These are phyloP conservation scores for Bacidia gigantensis DNA, from an alignment of 495 filamentous ascomycete genomes.

Conservation along the genomic window DNA sequence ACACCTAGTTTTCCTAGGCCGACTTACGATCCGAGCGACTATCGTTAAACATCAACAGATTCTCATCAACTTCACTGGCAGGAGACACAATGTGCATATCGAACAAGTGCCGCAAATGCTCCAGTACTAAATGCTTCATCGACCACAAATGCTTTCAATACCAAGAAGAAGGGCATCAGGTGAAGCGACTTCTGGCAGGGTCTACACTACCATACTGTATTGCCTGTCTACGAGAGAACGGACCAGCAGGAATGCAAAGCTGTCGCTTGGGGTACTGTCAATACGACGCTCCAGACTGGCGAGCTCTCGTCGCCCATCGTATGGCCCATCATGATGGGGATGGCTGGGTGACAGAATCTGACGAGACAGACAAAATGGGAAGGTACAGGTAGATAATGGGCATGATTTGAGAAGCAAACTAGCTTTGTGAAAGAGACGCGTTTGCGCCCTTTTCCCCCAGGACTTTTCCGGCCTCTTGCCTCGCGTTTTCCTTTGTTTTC, in stretches of 20 bases:
- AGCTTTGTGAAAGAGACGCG: too few relatives aligned
- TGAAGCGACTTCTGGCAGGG: not conserved
- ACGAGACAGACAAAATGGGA: not conserved
- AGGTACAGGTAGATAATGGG: too few relatives aligned
- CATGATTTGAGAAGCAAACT: too few relatives aligned
- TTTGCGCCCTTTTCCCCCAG: too few relatives aligned
- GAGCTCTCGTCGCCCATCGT: not conserved
- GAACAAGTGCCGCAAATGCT: not conserved
- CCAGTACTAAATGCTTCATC: too few relatives aligned
- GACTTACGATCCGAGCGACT: too few relatives aligned
- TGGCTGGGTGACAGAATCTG: not conserved
- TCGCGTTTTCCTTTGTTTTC: too few relatives aligned
- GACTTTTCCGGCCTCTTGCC: too few relatives aligned
- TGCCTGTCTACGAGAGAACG: not conserved
- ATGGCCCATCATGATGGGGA: not conserved
- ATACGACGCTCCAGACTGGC: not conserved
- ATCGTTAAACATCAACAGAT: too few relatives aligned
- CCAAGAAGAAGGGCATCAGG: not conserved
- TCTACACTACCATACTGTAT: not conserved
- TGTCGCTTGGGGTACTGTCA: not conserved
- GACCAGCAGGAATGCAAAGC: not conserved
- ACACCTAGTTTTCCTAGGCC: too few relatives aligned
- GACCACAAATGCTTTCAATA: not conserved
- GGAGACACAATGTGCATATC: not conserved
- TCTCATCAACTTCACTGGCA: too few relatives aligned